A percentile compares a stretch with the other conserved stretches of the same genome.
These are phyloP conservation scores for Calonectria pteridis DNA, from an alignment of 2,329 filamentous ascomycete genomes.

Conservation along the genomic window DNA sequence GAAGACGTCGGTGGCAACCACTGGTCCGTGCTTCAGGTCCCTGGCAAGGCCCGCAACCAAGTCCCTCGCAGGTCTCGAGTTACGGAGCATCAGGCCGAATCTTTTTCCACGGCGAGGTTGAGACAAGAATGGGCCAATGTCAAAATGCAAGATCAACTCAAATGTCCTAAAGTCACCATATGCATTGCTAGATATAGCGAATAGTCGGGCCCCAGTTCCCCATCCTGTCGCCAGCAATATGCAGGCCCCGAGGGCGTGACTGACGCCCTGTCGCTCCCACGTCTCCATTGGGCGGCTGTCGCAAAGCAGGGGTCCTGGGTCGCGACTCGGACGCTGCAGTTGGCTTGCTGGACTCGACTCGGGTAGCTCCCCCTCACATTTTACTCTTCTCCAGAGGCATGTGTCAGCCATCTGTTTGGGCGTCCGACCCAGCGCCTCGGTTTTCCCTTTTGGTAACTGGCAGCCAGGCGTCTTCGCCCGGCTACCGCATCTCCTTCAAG, in stretches of 20 bases:
- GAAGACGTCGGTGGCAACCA: constrained; percentile 10
- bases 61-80: background rate
- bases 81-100: background rate
- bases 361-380: background rate
- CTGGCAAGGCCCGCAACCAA: background rate
- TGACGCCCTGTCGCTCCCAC: background rate
- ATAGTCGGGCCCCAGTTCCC: background rate
- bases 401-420: background rate
- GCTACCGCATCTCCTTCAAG: background rate
- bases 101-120: background rate
- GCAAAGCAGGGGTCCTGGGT: background rate
- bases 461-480: background rate
- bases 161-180: background rate
- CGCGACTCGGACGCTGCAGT: background rate
- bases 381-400: background rate
- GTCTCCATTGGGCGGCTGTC: background rate
- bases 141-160: background rate
- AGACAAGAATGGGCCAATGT: background rate
- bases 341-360: background rate
- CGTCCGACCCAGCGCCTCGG: background rate
- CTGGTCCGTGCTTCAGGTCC: constrained; percentile 13
- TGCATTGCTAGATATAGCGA: background rate
- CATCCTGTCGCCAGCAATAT: background rate
- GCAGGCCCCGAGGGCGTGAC: background rate
- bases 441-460: constrained; percentile 4